Evolutionary conservation across 2,329 filamentous ascomycete species (phyloP), one percentile per base, ranked within the genome.

Genomic region (Fusarium fracticaudum): DNA sequence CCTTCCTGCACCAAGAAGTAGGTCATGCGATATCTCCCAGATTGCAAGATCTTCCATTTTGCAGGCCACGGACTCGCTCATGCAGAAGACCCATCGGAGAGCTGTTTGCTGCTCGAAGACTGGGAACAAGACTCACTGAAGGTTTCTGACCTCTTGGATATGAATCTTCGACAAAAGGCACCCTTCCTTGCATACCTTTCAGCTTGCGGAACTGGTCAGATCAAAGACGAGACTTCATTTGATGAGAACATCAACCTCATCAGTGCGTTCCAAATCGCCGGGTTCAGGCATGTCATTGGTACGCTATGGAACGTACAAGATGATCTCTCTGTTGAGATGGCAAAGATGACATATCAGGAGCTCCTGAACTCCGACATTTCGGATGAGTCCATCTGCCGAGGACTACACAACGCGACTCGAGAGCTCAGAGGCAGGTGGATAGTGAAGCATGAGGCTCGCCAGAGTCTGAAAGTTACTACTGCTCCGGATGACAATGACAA

Each of bases 141-240:
- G n/a, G 66, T 69, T 4, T 53, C 44, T 5, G 40, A 54, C 20
- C 47, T 66, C 5, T 11, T 69, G 1, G 41, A 66, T 17, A 29
- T 55, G 14, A 60, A 69, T 11, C 6, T 66, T 8, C 14, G 37
- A 13, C 31, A 45, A 13, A 31, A 5, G 0, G 4, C 29, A 1
- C 66, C 62, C 1, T 60, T 69, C 2, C 54, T 69, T 15, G 62
- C 54, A 6, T 69, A 69, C 11, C 54, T 69, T 2, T 67, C 66
- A 1, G 66, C 62, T 4, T 67, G 62, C 12, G 43, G 48, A 3
- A 69, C 62, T 0, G 62, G 55, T 1, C 54, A 60, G 48, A 65
- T 55, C 37, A 61, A 69, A 31, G 13, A 54, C 4, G 37, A 61
- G 41, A 57, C 17, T 0, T 50, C 33, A 3, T 53, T 63, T 2